A percentile compares a stretch with the other conserved stretches of the same genome.
These are phyloP conservation scores for Lasiosphaeria ovina DNA, from an alignment of 495 filamentous ascomycete species.

Conservation along the genomic window DNA sequence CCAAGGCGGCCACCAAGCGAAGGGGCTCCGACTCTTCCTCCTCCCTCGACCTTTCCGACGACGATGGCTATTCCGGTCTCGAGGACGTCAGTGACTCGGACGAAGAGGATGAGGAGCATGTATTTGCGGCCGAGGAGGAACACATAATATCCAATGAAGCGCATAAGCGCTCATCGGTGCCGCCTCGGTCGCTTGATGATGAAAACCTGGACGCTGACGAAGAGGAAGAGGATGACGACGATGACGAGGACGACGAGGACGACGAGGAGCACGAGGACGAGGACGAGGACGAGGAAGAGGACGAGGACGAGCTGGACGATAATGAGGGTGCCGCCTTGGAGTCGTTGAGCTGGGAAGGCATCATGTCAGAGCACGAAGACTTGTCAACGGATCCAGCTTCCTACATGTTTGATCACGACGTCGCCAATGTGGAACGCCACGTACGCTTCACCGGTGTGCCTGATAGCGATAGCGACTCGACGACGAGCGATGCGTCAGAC, in stretches of 20 bases:
- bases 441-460: slow-evolving; percentile 52
- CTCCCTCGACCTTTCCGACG: slow-evolving; percentile 56
- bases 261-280: slow-evolving; percentile 38
- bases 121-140: slow-evolving; percentile 70
- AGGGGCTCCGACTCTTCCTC: slow-evolving; percentile 42
- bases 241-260: slow-evolving; percentile 40
- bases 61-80: slow-evolving; percentile 69
- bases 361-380: slow-evolving; percentile 50
- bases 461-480: slow-evolving; percentile 45
- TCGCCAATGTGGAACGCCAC: slow-evolving; percentile 47
- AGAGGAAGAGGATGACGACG: slow-evolving; percentile 32
- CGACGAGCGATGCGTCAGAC: slow-evolving; percentile 44
- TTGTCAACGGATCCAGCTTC: slow-evolving; percentile 42
- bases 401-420: slow-evolving; percentile 48
- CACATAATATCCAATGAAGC: slow-evolving; percentile 54
- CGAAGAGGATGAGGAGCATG: slow-evolving; percentile 67
- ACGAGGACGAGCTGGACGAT: slow-evolving; percentile 25
- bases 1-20: slow-evolving; percentile 38
- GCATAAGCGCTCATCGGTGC: slow-evolving; percentile 28
- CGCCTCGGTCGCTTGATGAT: slow-evolving; percentile 44
- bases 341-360: slow-evolving; percentile 57
- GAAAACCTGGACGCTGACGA: slow-evolving; percentile 33
- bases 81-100: slow-evolving; percentile 76
- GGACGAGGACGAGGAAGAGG: slow-evolving; percentile 29
- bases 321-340: slow-evolving; percentile 40